phyloP scores from a whole-genome alignment of 805 yeast species.

The Cyberlindnera misumaiensis region DNA sequence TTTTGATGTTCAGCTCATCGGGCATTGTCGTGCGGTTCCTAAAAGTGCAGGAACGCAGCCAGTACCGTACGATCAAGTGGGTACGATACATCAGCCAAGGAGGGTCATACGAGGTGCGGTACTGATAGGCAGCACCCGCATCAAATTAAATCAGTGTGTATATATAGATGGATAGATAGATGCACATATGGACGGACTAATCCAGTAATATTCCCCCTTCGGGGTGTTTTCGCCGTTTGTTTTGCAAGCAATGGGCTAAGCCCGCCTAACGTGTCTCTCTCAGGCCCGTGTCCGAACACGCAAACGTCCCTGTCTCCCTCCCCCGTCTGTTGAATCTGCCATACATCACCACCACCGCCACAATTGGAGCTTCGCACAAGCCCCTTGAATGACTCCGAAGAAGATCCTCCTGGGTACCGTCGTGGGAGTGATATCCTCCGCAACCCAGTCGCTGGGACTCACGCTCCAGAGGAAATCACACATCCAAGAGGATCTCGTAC shows the following conservation, averaged over 20 bases:
- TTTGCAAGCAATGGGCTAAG: too few species aligned
- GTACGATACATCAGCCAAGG: conserved; percentile 71
- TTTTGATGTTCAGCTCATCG: conserved; percentile 71
- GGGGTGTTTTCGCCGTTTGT: too few species aligned
- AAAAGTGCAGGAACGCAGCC: conserved; percentile 51
- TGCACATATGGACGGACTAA: too few species aligned
- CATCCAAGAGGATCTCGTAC: conserved; percentile 34
- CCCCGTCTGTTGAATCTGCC: too few species aligned
- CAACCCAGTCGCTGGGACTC: conserved; percentile 74
- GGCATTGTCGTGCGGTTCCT: conserved; percentile 71
- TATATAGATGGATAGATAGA: too few species aligned
- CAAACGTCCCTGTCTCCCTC: too few species aligned
- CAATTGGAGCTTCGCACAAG: too few species aligned
- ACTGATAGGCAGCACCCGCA: conserved; percentile 27
- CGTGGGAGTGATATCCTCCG: conserved; percentile 70
- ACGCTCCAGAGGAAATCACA: conserved; percentile 80
- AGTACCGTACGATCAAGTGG: conserved; percentile 78
- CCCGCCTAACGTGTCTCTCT: too few species aligned
- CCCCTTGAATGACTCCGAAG: conserved; percentile 1
- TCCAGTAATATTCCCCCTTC: too few species aligned
- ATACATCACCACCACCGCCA: too few species aligned
- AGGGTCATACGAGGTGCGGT: conserved; percentile 77
- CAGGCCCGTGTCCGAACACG: too few species aligned
- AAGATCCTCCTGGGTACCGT: conserved; percentile 50
- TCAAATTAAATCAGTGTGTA: too few species aligned